phyloP scores from a whole-genome alignment of 495 filamentous ascomycete genomes.

The Penicillium canescens region DNA sequence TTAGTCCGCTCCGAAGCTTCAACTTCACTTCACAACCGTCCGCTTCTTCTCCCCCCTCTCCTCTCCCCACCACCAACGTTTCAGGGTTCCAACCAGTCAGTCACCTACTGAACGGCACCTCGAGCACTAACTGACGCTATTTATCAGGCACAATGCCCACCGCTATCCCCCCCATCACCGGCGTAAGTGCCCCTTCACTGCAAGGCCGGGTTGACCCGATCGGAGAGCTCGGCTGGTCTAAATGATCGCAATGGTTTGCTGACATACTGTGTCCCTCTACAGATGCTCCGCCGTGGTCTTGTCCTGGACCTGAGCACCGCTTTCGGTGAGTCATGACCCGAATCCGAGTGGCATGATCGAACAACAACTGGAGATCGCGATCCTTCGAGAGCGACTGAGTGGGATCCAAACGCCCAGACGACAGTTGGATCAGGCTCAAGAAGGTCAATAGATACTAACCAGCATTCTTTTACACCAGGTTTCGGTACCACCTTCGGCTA shows the following conservation, averaged over 20 bases:
- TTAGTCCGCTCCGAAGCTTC: conserved; percentile 47
- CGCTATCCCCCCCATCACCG: conserved; percentile 48
- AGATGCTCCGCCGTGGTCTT: conserved; percentile 73
- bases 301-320: conserved; percentile 79
- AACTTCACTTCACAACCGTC: conserved; percentile 38
- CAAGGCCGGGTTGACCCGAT: conserved; percentile 24
- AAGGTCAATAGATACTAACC: conserved; percentile 6
- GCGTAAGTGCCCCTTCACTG: conserved; percentile 41
- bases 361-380: conserved; percentile 8
- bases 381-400: not conserved
- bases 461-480: conserved; percentile 39
- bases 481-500: conserved; percentile 72
- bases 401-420: not conserved
- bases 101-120: conserved; percentile 6
- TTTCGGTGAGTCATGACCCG: conserved; percentile 57
- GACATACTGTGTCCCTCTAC: conserved; percentile 6
- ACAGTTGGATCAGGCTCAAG: not conserved
- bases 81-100: conserved; percentile 19
- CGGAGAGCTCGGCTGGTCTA: conserved; percentile 12
- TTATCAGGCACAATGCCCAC: conserved; percentile 41
- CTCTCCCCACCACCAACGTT: conserved; percentile 25
- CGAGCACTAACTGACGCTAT: conserved; percentile 21
- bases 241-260: conserved; percentile 2
- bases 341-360: conserved; percentile 23
- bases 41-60: conserved; percentile 21